These are phyloP conservation scores for Fomitopsis serialis DNA, from an alignment of 768 basidiomycete species.

Conservation along the genomic window DNA sequence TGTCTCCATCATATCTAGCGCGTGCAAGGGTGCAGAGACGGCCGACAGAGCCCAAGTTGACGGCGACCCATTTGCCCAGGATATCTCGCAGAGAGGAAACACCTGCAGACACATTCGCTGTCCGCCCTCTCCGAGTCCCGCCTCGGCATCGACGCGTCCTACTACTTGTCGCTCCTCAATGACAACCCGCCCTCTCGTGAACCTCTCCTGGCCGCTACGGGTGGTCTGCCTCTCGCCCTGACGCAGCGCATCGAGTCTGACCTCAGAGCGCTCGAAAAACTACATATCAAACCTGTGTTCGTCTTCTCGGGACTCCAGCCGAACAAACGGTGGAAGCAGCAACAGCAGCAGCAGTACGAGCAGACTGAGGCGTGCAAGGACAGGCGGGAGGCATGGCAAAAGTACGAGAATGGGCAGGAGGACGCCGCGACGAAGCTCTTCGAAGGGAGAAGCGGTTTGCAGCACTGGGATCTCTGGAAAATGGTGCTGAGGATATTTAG, in stretches of 20 bases:
- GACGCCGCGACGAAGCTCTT: slow-evolving; percentile 85
- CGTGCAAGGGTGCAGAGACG: neutral
- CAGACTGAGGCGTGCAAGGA: slow-evolving; percentile 65
- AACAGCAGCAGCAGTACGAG: slow-evolving; percentile 43
- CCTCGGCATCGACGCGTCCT: slow-evolving; percentile 93
- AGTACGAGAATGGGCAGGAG: slow-evolving; percentile 90
- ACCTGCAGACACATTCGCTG: slow-evolving; percentile 77
- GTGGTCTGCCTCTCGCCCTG: slow-evolving; percentile 88
- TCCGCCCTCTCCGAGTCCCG: slow-evolving; percentile 83
- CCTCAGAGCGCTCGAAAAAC: slow-evolving; percentile 83
- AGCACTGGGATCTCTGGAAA: slow-evolving; percentile 92
- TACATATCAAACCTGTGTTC: slow-evolving; percentile 97
- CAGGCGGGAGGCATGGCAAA: slow-evolving; percentile 82
- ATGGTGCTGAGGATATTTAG: slow-evolving; percentile 89
- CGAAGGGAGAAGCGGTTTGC: slow-evolving; percentile 62
- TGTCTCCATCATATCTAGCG: slow-evolving; percentile 22
- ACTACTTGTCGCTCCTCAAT: slow-evolving; percentile 78
- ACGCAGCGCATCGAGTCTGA: slow-evolving; percentile 87
- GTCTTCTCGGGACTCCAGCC: slow-evolving; percentile 90
- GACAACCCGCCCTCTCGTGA: slow-evolving; percentile 77
- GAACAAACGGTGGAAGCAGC: slow-evolving; percentile 65
- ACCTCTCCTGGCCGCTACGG: slow-evolving; percentile 90
- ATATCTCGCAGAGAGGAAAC: slow-evolving; percentile 84
- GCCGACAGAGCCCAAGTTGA: slow-evolving; percentile 4
- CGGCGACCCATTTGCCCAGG: slow-evolving; percentile 35